These are phyloP conservation scores for Coemansia erecta DNA, from an alignment of 192 early-diverging fungal species.

Conservation along the genomic window DNA sequence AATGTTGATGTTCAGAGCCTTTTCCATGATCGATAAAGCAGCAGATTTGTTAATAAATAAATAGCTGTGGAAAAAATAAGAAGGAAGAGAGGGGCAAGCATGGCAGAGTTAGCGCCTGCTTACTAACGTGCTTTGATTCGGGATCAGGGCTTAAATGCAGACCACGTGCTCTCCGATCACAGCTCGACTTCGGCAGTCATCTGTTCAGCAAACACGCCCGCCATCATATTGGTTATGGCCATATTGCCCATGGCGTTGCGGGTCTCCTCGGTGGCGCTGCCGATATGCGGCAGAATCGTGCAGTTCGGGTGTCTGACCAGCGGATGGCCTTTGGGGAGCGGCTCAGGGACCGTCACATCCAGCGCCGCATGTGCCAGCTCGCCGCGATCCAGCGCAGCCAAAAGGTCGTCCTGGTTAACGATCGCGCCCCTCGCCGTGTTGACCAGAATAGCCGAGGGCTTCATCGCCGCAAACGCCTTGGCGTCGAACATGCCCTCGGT, in stretches of 20 bases:
- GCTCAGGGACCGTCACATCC: slow-evolving; percentile 88
- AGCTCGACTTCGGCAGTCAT: slow-evolving; percentile 37
- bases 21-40: not conserved
- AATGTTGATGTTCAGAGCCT: slow-evolving; percentile 6
- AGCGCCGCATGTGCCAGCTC: slow-evolving; percentile 70
- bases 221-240: slow-evolving; percentile 70
- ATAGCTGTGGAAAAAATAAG: not conserved
- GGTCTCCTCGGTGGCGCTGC: slow-evolving; percentile 79
- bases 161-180: not conserved
- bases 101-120: not conserved
- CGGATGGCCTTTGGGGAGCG: slow-evolving; percentile 61
- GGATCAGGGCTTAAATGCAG: not conserved
- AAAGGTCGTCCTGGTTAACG: slow-evolving; percentile 71
- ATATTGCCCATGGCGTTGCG: slow-evolving; percentile 77
- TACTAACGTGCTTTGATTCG: not conserved
- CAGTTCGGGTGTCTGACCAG: slow-evolving; percentile 62
- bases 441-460: slow-evolving; percentile 64
- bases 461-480: slow-evolving; percentile 68
- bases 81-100: slow-evolving; percentile 5
- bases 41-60: not conserved
- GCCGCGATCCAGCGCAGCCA: slow-evolving; percentile 60
- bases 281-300: slow-evolving; percentile 82
- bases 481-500: slow-evolving; percentile 73
- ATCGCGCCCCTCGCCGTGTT: slow-evolving; percentile 81
- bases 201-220: slow-evolving; percentile 55